Percentiles rank a stretch among this genome's conserved stretches.
Evolutionary conservation across 2,329 filamentous ascomycete genomes (phyloP).

Genomic region (Aspergillus arachidicola): DNA sequence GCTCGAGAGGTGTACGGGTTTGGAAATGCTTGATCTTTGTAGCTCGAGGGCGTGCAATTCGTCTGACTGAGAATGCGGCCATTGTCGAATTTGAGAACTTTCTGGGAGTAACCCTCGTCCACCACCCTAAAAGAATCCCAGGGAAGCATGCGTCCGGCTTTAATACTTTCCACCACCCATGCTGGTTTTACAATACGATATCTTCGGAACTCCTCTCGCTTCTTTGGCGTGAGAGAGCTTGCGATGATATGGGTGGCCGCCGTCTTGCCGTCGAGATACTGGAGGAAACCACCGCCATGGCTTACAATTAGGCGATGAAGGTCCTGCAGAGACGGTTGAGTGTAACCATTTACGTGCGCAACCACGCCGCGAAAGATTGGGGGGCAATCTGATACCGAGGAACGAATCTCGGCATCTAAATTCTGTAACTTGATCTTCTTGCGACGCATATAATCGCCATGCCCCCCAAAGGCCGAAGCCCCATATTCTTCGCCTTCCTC

Average conservation of each 20-base stretch:
- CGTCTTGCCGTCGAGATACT: slow-evolving; percentile 94
- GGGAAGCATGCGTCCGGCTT: slow-evolving; percentile 76
- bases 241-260: slow-evolving; percentile 95
- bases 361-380: slow-evolving; percentile 89
- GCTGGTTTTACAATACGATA: slow-evolving; percentile 93
- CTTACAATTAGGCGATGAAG: slow-evolving; percentile 85
- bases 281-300: slow-evolving; percentile 91
- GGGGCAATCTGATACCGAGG: slow-evolving; percentile 69
- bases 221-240: slow-evolving; percentile 86
- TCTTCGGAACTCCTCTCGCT: slow-evolving; percentile 80
- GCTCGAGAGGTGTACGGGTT: slow-evolving; percentile 84
- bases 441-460: slow-evolving; percentile 86
- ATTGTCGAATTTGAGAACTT: slow-evolving; percentile 66
- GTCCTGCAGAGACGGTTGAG: slow-evolving; percentile 87
- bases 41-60: slow-evolving; percentile 64
- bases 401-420: slow-evolving; percentile 78
- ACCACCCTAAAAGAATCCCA: slow-evolving; percentile 86
- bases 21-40: slow-evolving; percentile 76
- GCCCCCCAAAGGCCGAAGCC: slow-evolving; percentile 82
- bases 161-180: slow-evolving; percentile 90
- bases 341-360: slow-evolving; percentile 92
- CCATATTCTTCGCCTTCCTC: slow-evolving; percentile 92
- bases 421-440: slow-evolving; percentile 99
- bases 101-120: slow-evolving; percentile 81
- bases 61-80: slow-evolving; percentile 69